phyloP scores from a whole-genome alignment of 2,329 filamentous ascomycete genomes.

The Calonectria hongkongensis region DNA sequence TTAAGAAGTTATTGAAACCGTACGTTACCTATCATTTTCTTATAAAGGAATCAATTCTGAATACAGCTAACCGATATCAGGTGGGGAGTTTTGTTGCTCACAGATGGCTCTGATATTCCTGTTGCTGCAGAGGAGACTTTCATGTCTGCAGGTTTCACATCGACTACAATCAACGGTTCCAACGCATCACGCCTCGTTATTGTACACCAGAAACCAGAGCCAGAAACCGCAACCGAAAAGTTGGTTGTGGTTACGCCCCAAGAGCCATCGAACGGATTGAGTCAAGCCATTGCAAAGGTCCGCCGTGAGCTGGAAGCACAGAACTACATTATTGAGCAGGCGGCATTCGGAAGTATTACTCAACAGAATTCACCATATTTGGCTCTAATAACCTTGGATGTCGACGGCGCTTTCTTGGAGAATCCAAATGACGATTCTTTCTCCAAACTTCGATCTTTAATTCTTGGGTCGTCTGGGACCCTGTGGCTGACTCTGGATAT shows the following conservation, averaged over 20 bases:
- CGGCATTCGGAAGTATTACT: neutral
- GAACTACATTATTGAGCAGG: neutral
- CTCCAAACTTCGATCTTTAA: neutral
- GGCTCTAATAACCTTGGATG: neutral
- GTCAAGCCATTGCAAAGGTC: neutral
- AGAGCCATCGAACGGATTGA: neutral
- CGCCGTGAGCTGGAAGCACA: neutral
- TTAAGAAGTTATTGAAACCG: constrained; percentile 7
- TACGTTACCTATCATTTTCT: neutral
- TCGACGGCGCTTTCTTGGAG: neutral
- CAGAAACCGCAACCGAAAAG: neutral
- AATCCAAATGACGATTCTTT: constrained; percentile 1
- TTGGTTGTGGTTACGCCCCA: neutral
- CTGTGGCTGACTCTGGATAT: constrained; percentile 1
- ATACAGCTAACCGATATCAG: neutral
- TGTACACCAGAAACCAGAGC: neutral
- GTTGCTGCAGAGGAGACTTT: neutral
- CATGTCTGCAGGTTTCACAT: neutral
- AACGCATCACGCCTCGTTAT: neutral
- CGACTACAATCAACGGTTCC: neutral
- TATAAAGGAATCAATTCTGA: neutral
- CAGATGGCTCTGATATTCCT: neutral
- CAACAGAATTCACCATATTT: neutral
- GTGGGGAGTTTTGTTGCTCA: neutral
- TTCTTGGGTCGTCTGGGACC: neutral